Evolutionary conservation across 495 filamentous ascomycete species (phyloP).

Genomic region (Xylaria bambusicola): DNA sequence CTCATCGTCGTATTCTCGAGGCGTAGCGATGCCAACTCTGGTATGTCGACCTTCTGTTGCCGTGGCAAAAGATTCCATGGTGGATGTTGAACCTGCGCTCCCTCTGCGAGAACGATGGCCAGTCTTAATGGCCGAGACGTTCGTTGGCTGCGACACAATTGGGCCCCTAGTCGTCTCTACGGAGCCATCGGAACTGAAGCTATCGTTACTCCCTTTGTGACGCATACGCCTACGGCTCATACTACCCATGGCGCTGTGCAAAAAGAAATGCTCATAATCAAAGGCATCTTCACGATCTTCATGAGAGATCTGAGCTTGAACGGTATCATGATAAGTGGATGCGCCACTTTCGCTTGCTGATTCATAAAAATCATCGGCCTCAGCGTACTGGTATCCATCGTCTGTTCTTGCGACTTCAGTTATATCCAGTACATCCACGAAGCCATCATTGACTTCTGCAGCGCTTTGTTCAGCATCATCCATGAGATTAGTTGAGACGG

Average conservation of each 20-base stretch:
- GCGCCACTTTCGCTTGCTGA: conserved; percentile 52
- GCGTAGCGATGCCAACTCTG: conserved; percentile 17
- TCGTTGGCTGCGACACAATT: conserved; percentile 21
- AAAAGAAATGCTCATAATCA: conserved; percentile 94
- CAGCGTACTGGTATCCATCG: conserved; percentile 28
- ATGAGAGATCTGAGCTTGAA: conserved; percentile 60
- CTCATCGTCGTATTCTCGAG: conserved; percentile 7
- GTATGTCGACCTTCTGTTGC: conserved; percentile 65
- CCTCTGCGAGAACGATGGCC: conserved; percentile 53
- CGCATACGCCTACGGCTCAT: conserved; percentile 49
- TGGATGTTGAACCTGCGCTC: conserved; percentile 72
- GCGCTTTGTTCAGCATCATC: conserved; percentile 4
- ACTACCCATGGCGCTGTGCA: conserved; percentile 85
- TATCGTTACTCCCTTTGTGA: conserved; percentile 55
- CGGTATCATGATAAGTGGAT: conserved; percentile 59
- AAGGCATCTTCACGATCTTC: conserved; percentile 97
- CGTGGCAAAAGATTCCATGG: conserved; percentile 79
- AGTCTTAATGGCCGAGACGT: conserved; percentile 16
- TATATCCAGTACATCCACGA: conserved; percentile 24
- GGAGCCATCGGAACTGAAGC: conserved; percentile 67
- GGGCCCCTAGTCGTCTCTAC: conserved; percentile 72
- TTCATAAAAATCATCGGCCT: conserved; percentile 30
- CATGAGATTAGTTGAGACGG: not conserved
- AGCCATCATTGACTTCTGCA: conserved; percentile 11
- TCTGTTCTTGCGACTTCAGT: conserved; percentile 42